Conservation (phyloP, 371 early-diverging fungal species). For the Apophysomyces variabilis region DNA sequence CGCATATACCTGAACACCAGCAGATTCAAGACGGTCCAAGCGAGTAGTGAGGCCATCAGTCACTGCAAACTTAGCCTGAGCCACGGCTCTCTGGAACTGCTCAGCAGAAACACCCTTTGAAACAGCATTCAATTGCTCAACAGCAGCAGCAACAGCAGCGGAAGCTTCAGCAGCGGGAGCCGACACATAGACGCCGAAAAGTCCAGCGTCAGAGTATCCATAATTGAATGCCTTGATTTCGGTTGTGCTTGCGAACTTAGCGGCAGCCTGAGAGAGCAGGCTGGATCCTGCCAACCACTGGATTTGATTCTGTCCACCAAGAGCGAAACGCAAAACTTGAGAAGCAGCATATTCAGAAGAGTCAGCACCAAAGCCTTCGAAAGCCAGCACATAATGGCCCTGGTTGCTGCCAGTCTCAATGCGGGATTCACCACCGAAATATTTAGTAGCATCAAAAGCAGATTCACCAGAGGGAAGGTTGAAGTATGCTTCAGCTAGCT, state of each 20-base stretch:
- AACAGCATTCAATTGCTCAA: constrained; percentile 71
- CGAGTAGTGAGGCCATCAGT: constrained; percentile 69
- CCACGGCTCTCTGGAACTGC: constrained; percentile 80
- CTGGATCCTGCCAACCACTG: constrained; percentile 80
- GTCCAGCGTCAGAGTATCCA: constrained; percentile 92
- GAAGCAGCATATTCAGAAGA: constrained; percentile 74
- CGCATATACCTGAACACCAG: constrained; percentile 49
- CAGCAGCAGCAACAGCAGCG: constrained; percentile 70
- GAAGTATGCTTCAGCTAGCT: constrained; percentile 66
- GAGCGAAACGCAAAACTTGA: constrained; percentile 78
- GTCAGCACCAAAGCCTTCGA: constrained; percentile 70
- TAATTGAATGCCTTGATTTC: constrained; percentile 80
- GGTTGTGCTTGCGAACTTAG: constrained; percentile 57
- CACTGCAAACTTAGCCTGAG: constrained; percentile 83
- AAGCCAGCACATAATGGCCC: constrained; percentile 81
- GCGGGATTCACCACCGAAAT: constrained; percentile 88
- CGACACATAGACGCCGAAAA: constrained; percentile 85
- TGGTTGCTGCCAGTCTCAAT: constrained; percentile 56
- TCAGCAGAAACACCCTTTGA: constrained; percentile 62
- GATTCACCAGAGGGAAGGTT: constrained; percentile 52
- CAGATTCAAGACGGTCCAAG: constrained; percentile 55
- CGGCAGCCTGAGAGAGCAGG: constrained; percentile 72
- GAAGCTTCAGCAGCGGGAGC: constrained; percentile 65
- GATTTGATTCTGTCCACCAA: constrained; percentile 78
- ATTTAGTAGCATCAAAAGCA: constrained; percentile 59